Base-by-base conservation (phyloP, 208 protist species). In the Angomonas ambiguus region DNA sequence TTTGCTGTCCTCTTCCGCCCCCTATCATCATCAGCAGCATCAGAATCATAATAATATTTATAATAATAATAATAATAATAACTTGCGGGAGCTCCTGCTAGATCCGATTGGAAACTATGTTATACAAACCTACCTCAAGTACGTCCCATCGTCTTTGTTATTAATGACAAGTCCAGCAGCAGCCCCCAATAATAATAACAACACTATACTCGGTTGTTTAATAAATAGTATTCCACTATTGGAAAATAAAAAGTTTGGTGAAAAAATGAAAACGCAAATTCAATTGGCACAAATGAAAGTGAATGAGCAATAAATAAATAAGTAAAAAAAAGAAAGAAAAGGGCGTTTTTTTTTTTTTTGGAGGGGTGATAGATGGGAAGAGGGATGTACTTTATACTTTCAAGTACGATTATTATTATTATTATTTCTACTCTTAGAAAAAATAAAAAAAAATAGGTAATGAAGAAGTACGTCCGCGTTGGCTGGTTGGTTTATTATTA, bases 81-180 rank as follows among this genome's bases (percentile, higher is more conserved):
- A 16, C 22, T 20, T 98, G 32, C 63, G 77, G 1, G 80, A 92
- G 0, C 69, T 98, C 3, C 74, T 97, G 27, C 78, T 97, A 65
- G 96, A 99, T 73, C 74, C 91, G 13, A 98, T 87, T 73, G 97
- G 86, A 45, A 99, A 99, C 72, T 99, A 99, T 72, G 97, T 99
- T 0, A 72, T 99, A n/a, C 97, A 99, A 67, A 98, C 89, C 24
- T 88, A 96, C 25, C 78, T 97, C 45, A 81, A 66, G 2, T 84
- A 95, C 20, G 75, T 88, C 3, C 91, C 96, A 6, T 30, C 49
- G n/a, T 20, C 49, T 6, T 8, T 56, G 11, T 24, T 56, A n/a
- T n/a, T n/a, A n/a, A n/a, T n/a, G n/a, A n/a, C n/a, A n/a, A n/a
- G n/a, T n/a, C n/a, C n/a, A 11, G 6, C 22, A 11, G 11, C 22